A percentile compares a stretch with the other conserved stretches of the same genome.
These are phyloP conservation scores for Linnemannia hyalina DNA, from an alignment of 192 early-diverging fungal species.

Conservation along the genomic window DNA sequence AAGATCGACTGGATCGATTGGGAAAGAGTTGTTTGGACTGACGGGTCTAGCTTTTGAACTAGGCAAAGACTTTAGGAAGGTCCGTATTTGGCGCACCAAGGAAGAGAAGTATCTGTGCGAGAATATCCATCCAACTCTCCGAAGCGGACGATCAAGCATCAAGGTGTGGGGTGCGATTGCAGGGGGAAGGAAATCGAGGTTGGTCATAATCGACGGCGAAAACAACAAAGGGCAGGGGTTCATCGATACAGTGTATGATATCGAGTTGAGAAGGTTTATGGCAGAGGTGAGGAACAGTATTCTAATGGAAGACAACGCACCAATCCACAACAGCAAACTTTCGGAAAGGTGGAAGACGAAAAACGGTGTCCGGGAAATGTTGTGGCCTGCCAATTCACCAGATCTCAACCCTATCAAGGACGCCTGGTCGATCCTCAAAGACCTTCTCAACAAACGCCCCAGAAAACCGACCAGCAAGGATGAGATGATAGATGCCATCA, in stretches of 20 bases:
- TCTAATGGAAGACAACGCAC: constrained; percentile 6
- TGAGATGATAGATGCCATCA: no score
- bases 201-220: constrained; percentile 13
- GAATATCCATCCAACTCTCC: neutral
- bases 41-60: constrained; percentile 25
- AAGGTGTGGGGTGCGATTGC: constrained; percentile 34
- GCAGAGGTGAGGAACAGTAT: neutral
- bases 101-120: constrained; percentile 20
- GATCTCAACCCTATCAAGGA: constrained; percentile 2
- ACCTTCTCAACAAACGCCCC: neutral
- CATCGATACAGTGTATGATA: constrained; percentile 13
- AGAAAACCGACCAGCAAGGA: neutral
- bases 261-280: constrained; percentile 5
- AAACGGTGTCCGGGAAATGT: constrained; percentile 1
- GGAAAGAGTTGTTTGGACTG: constrained; percentile 23
- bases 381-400: constrained; percentile 13
- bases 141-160: constrained; percentile 15
- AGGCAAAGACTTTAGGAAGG: constrained; percentile 13
- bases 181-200: neutral
- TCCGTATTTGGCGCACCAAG: constrained; percentile 23
- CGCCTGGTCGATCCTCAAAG: constrained; percentile 10
- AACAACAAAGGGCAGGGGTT: constrained; percentile 16
- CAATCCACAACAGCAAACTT: neutral
- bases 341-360: neutral
- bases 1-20: constrained; percentile 15